These are phyloP conservation scores for Dactylorhiza incarnata DNA, from an alignment of 106 monocot genomes.

Conservation along the genomic window DNA sequence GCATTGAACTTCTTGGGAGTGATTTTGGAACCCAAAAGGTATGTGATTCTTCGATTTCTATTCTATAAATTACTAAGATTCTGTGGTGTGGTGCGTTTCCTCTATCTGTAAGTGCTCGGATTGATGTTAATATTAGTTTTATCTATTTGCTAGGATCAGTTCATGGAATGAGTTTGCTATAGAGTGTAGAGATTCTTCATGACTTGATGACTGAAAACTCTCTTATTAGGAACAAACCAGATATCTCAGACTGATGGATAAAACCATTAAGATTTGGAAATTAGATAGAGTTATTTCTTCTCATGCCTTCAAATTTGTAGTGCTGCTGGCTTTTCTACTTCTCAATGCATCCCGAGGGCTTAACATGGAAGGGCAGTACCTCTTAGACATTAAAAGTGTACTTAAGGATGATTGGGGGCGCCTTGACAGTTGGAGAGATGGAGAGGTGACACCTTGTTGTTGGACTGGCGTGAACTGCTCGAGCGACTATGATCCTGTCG, in stretches of 20 bases:
- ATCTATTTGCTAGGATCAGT: neutral
- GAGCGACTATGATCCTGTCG: conserved; percentile 16
- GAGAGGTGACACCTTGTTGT: conserved; percentile 52
- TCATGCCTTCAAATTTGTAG: conserved; percentile 9
- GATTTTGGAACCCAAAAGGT: conserved; percentile 3
- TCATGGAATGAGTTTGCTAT: conserved; percentile 6
- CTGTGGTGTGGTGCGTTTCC: neutral
- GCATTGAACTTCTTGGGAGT: neutral
- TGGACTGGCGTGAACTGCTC: conserved; percentile 81
- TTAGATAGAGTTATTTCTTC: neutral
- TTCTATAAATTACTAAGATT: neutral
- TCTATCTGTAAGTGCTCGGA: neutral
- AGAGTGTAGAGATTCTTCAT: neutral
- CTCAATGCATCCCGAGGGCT: conserved; percentile 22
- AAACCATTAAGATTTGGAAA: conserved; percentile 7
- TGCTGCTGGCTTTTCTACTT: conserved; percentile 27
- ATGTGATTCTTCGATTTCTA: neutral
- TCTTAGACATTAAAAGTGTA: conserved; percentile 51
- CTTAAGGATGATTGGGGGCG: conserved; percentile 36
- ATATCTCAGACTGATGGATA: neutral
- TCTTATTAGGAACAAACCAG: neutral
- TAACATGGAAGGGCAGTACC: conserved; percentile 58
- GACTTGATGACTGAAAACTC: neutral
- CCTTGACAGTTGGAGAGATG: conserved; percentile 52
- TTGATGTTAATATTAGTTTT: neutral